These are phyloP conservation scores for Penicillium digitatum DNA, from an alignment of 2,329 filamentous ascomycete species.

Conservation along the genomic window DNA sequence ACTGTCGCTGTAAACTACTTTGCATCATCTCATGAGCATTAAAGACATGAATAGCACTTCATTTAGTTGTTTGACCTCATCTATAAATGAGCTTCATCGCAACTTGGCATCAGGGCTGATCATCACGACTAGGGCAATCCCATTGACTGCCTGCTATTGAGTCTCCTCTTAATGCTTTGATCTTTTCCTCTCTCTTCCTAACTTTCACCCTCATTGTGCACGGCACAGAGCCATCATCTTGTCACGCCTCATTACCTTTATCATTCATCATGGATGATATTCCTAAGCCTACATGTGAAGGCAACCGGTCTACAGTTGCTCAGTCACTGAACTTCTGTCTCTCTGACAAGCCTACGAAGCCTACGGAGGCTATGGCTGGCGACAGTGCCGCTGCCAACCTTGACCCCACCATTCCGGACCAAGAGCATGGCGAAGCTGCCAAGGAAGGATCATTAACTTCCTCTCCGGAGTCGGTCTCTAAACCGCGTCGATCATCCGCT, in stretches of 20 bases:
- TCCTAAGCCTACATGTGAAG: not conserved
- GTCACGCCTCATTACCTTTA: not conserved
- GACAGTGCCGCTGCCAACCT: not conserved
- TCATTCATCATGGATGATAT: not conserved
- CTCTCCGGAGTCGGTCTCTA: not conserved
- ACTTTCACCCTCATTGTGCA: not conserved
- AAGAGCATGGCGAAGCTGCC: not conserved
- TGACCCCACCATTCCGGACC: not conserved
- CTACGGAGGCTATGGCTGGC: not conserved
- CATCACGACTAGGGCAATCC: not conserved
- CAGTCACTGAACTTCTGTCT: not conserved
- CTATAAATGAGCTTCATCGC: not conserved
- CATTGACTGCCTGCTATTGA: not conserved
- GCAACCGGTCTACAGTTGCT: not conserved
- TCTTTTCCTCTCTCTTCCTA: not conserved
- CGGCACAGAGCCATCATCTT: not conserved
- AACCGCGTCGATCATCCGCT: not conserved
- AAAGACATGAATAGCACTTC: not conserved
- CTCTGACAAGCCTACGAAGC: not conserved
- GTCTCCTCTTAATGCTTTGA: not conserved
- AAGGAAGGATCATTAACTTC: not conserved
- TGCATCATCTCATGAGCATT: not conserved
- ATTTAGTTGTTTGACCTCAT: not conserved
- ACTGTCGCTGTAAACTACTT: no score
- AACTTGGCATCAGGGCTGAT: not conserved